These are phyloP conservation scores for Pseudomassariella vexata DNA, from an alignment of 2,329 filamentous ascomycete species.

Conservation along the genomic window DNA sequence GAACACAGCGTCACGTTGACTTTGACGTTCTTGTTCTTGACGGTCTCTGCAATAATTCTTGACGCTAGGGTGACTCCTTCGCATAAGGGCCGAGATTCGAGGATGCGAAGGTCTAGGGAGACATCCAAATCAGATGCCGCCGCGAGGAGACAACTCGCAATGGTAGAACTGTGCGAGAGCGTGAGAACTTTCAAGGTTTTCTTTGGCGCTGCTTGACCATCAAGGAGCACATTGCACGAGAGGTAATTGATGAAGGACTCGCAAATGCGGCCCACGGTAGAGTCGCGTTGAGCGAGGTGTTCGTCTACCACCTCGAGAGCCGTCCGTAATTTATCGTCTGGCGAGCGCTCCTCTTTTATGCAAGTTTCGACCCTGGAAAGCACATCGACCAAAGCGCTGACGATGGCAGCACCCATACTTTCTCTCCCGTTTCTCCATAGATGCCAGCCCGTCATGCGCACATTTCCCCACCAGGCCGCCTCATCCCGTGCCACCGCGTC, in stretches of 20 bases:
- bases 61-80: constrained; percentile 56
- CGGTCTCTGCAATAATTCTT: constrained; percentile 20
- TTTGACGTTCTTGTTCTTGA: constrained; percentile 16
- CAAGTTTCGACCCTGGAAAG: constrained; percentile 32
- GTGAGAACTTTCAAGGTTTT: constrained; percentile 46
- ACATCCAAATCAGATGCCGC: constrained; percentile 28
- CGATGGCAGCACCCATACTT: constrained; percentile 58
- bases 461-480: constrained; percentile 47
- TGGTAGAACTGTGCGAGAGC: constrained; percentile 58
- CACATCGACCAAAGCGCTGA: constrained; percentile 40
- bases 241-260: constrained; percentile 29
- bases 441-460: constrained; percentile 56
- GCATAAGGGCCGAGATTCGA: constrained; percentile 62
- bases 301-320: constrained; percentile 18
- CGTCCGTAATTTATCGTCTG: constrained; percentile 16
- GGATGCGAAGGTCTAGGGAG: constrained; percentile 48
- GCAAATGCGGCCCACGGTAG: constrained; percentile 22
- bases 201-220: constrained; percentile 2
- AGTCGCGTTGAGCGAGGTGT: constrained; percentile 11
- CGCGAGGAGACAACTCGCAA: constrained; percentile 41
- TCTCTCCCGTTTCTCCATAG: constrained; percentile 61
- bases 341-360: constrained; percentile 15
- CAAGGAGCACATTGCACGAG: constrained; percentile 12
- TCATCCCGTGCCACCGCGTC: too few relatives aligned
- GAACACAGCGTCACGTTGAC: constrained; percentile 44